Percentiles rank a stretch among this genome's conserved stretches.
Conservation (phyloP, 441 rosid species). For the Euphorbia schlechtendalii region DNA sequence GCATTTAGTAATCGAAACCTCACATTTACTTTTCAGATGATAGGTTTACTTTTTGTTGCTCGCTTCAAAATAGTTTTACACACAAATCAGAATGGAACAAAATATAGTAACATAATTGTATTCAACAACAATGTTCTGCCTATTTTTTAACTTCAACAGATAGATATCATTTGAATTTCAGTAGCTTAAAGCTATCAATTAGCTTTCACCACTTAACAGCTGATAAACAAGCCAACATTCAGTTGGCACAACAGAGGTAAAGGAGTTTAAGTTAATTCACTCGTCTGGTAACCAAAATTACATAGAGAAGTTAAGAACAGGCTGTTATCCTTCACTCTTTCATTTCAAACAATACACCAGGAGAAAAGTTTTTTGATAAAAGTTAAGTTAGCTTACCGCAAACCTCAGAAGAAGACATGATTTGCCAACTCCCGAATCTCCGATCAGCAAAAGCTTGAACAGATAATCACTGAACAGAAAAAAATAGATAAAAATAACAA, state of each 20-base stretch:
- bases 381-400: constrained; percentile 24
- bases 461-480: constrained; percentile 28
- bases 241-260: background rate
- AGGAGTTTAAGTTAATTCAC: background rate
- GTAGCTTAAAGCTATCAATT: background rate
- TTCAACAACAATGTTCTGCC: background rate
- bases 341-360: no score
- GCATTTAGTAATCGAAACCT: no score
- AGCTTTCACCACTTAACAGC: background rate
- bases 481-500: background rate
- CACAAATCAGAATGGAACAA: background rate
- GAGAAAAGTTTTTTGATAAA: no score
- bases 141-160: background rate
- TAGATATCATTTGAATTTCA: background rate
- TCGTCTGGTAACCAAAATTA: background rate
- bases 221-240: background rate
- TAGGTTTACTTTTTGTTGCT: background rate
- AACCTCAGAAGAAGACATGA: constrained; percentile 33
- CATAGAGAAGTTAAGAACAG: background rate
- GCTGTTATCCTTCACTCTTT: background rate
- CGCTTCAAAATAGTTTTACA: background rate
- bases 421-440: constrained; percentile 35
- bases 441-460: constrained; percentile 36
- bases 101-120: background rate
- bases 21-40: no score